Evolutionary conservation across 2,329 filamentous ascomycete species (phyloP).

Genomic region (Claviceps sp.): DNA sequence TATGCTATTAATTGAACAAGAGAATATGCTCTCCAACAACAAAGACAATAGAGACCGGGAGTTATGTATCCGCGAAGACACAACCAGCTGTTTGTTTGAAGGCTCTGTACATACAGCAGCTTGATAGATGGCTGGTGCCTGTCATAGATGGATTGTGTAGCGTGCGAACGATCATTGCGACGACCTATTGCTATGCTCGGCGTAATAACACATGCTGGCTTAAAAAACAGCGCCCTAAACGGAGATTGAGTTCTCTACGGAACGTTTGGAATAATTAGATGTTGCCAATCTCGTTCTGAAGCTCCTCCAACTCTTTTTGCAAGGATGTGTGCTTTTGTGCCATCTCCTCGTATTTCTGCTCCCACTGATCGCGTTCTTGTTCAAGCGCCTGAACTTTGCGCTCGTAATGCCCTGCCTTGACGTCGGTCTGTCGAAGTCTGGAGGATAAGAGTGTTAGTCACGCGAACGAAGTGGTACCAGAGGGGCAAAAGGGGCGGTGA

Average conservation of each 20-base stretch:
- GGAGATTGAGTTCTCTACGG: constrained; percentile 10
- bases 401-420: constrained; percentile 98
- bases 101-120: constrained; percentile 17
- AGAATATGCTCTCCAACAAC: not conserved
- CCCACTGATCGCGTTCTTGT: constrained; percentile 83
- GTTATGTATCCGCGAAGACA: constrained; percentile 18
- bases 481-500: not conserved
- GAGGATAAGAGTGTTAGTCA: constrained; percentile 10
- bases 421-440: constrained; percentile 96
- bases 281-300: constrained; percentile 84
- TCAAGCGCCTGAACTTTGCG: constrained; percentile 98
- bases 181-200: not conserved
- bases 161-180: constrained; percentile 10
- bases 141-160: constrained; percentile 13
- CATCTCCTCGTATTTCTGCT: constrained; percentile 97
- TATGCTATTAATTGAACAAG: not conserved
- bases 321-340: constrained; percentile 70
- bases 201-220: not conserved
- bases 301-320: constrained; percentile 84
- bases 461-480: not conserved
- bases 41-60: not conserved
- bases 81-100: constrained; percentile 13
- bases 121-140: constrained; percentile 16
- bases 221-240: not conserved
- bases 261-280: constrained; percentile 45